phyloP scores from a whole-genome alignment of 2,329 filamentous ascomycete genomes.

The Exophiala xenobiotica region DNA sequence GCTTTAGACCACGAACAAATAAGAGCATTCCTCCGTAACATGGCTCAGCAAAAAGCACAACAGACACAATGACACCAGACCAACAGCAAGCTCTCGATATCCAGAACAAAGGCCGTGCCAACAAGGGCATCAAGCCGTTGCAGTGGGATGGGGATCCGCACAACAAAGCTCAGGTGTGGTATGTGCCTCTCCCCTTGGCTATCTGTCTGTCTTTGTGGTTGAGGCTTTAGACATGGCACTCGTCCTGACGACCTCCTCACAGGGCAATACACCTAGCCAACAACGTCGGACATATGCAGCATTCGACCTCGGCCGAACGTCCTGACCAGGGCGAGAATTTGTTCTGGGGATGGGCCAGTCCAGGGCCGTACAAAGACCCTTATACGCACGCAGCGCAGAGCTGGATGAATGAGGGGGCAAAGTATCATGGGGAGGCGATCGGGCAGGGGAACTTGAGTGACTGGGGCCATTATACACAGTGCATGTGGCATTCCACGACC shows the following conservation, averaged over 20 bases:
- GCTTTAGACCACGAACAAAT: too few relatives aligned
- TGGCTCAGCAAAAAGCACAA: too few relatives aligned
- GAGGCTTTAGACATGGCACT: too few relatives aligned
- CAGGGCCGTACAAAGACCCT: conserved; percentile 7
- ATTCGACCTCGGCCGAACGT: background rate
- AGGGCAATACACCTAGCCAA: conserved; percentile 21
- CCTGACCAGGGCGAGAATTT: conserved; percentile 25
- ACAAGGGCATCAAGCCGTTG: conserved; percentile 14
- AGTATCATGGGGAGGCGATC: conserved; percentile 26
- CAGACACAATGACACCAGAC: background rate
- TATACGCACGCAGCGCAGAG: conserved; percentile 14
- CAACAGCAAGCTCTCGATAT: conserved; percentile 16
- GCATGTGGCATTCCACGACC: conserved; percentile 26
- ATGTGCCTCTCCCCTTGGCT: background rate
- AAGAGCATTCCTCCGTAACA: too few relatives aligned
- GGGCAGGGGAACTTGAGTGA: conserved; percentile 17
- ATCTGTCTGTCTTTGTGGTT: background rate
- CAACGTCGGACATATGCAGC: conserved; percentile 1
- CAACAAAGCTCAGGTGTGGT: conserved; percentile 20
- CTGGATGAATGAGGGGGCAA: conserved; percentile 24
- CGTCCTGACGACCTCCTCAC: too few relatives aligned
- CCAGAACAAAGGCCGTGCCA: conserved; percentile 25
- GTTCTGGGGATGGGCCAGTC: conserved; percentile 16
- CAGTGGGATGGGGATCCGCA: conserved; percentile 23
- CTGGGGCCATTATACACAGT: conserved; percentile 30